Percentiles rank a stretch among this genome's conserved stretches.
Evolutionary conservation across 768 basidiomycete species (phyloP).

Genomic region (Suillus variegatus): DNA sequence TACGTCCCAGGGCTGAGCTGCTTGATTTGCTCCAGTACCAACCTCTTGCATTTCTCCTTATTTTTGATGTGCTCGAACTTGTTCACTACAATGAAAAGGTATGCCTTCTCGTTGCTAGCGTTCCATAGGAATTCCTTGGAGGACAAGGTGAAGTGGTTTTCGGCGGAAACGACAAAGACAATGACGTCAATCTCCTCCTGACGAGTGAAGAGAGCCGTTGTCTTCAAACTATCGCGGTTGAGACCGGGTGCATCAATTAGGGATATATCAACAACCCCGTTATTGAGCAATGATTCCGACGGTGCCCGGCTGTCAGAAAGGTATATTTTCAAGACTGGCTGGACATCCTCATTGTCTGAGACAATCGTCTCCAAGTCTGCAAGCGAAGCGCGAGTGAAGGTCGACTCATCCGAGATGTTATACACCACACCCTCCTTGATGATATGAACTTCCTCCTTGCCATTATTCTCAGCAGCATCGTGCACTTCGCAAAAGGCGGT

Average conservation of each 20-base stretch:
- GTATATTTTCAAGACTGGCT: conserved; percentile 81
- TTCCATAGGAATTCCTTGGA: conserved; percentile 92
- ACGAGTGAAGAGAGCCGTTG: conserved; percentile 91
- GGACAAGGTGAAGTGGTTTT: conserved; percentile 97
- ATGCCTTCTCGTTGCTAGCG: conserved; percentile 96
- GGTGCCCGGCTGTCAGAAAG: conserved; percentile 78
- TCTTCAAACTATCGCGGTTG: conserved; percentile 93
- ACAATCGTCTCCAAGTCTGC: conserved; percentile 79
- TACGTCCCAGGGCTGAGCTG: conserved; percentile 90
- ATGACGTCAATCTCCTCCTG: conserved; percentile 99
- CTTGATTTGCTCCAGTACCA: conserved; percentile 92
- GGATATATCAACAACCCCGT: conserved; percentile 95
- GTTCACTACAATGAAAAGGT: conserved; percentile 98
- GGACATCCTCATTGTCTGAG: conserved; percentile 55
- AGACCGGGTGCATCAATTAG: conserved; percentile 98
- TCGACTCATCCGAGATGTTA: conserved; percentile 67
- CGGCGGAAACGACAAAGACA: conserved; percentile 96
- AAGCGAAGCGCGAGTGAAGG: conserved; percentile 70
- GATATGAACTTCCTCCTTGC: conserved; percentile 84
- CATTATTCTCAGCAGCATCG: conserved; percentile 79
- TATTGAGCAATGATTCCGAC: conserved; percentile 85
- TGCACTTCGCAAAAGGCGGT: conserved; percentile 97
- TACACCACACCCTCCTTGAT: conserved; percentile 71
- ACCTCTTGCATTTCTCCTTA: conserved; percentile 87
- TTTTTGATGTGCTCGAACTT: conserved; percentile 95